These are phyloP conservation scores for Panaeolus papilionaceus DNA, from an alignment of 768 basidiomycete genomes.

Conservation along the genomic window DNA sequence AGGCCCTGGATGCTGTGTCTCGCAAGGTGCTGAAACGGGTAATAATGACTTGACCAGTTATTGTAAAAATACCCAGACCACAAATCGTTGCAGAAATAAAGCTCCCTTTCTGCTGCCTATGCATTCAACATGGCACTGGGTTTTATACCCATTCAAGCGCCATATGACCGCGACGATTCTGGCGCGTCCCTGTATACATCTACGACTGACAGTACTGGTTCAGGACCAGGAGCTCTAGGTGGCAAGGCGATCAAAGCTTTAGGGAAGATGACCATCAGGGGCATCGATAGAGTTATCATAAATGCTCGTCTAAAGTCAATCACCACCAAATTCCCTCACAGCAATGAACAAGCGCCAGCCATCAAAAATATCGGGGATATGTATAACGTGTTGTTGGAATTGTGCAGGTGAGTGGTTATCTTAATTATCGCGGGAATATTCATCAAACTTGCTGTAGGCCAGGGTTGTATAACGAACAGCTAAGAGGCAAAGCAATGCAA, in stretches of 20 bases:
- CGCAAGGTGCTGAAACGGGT: background rate
- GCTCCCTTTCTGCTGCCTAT: background rate
- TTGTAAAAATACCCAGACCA: background rate
- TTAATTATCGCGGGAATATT: background rate
- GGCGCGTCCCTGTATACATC: conserved; percentile 20
- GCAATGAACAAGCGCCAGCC: conserved; percentile 21
- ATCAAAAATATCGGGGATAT: conserved; percentile 26
- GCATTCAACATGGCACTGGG: background rate
- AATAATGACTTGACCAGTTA: background rate
- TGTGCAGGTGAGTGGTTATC: conserved; percentile 28
- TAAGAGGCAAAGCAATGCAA: conserved; percentile 26
- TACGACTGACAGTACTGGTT: conserved; percentile 26
- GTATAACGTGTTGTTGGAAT: conserved; percentile 35
- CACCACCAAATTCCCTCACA: conserved; percentile 26
- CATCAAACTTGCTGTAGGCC: conserved; percentile 15
- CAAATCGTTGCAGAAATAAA: background rate
- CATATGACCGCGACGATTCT: conserved; percentile 17
- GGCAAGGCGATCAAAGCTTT: conserved; percentile 35
- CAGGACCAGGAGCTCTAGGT: conserved; percentile 32
- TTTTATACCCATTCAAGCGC: conserved; percentile 12
- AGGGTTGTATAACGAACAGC: conserved; percentile 27
- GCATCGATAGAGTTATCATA: conserved; percentile 33
- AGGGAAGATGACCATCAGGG: conserved; percentile 33
- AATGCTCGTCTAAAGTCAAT: conserved; percentile 25
- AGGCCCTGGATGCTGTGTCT: background rate